Evolutionary conservation across 306 rosid species (phyloP).

Genomic region (Begonia loranthoides): DNA sequence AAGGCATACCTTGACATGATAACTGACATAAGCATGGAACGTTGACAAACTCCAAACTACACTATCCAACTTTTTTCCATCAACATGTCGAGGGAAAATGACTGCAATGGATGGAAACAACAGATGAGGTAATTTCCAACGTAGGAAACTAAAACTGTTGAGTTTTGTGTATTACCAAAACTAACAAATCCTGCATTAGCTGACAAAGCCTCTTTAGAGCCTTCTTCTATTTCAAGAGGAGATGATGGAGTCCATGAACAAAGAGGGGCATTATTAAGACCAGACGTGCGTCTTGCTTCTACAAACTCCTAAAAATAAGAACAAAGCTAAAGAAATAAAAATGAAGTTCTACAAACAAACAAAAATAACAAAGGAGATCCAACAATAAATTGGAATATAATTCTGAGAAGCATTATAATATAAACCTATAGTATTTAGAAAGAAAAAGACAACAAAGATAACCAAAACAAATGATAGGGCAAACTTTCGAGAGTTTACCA

Average conservation of each 20-base stretch:
- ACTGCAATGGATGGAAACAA: slow-evolving; percentile 40
- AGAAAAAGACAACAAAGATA: too few relatives aligned
- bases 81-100: slow-evolving; percentile 82
- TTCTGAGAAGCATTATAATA: too few relatives aligned
- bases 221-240: slow-evolving; percentile 64
- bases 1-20: slow-evolving; percentile 78
- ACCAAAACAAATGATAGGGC: too few relatives aligned
- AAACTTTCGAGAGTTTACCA: too few relatives aligned
- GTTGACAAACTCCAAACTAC: slow-evolving; percentile 86
- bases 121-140: slow-evolving; percentile 10
- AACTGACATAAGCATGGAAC: slow-evolving; percentile 90
- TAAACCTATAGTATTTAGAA: too few relatives aligned
- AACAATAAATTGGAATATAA: too few relatives aligned
- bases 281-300: slow-evolving; percentile 91
- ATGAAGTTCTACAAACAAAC: too few relatives aligned
- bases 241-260: slow-evolving; percentile 80
- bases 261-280: slow-evolving; percentile 70
- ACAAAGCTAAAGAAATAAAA: not conserved
- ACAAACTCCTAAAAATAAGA: slow-evolving; percentile 63
- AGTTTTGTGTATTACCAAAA: slow-evolving; percentile 54
- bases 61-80: slow-evolving; percentile 80
- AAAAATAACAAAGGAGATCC: too few relatives aligned
- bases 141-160: slow-evolving; percentile 4
- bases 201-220: slow-evolving; percentile 53
- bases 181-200: slow-evolving; percentile 96